phyloP scores from a whole-genome alignment of 1,139 yeast genomes.

The Waltiozyma sp. region DNA sequence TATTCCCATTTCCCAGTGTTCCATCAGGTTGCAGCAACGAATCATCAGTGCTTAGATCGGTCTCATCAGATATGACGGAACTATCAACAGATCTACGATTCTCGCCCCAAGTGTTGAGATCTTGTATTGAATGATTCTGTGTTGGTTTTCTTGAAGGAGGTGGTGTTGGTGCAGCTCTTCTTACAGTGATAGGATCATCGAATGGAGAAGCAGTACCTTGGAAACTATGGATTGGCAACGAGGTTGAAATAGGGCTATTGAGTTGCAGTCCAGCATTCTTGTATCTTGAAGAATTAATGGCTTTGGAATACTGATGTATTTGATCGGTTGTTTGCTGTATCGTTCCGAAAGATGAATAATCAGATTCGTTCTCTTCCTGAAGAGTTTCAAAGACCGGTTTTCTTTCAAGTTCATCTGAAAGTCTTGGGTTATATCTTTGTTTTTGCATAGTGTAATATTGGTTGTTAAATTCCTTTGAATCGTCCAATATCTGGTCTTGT shows the following conservation, averaged over 20 bases:
- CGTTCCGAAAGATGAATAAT: not conserved
- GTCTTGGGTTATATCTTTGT: not conserved
- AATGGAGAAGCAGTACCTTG: not conserved
- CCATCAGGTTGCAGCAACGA: conserved; percentile 1
- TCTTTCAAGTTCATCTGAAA: not conserved
- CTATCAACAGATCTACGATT: not conserved
- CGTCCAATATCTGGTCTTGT: conserved; percentile 1
- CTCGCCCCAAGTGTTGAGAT: not conserved
- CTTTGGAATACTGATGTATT: not conserved
- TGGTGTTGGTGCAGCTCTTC: not conserved
- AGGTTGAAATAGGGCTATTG: not conserved
- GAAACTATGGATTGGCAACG: conserved; percentile 2
- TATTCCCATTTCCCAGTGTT: not conserved
- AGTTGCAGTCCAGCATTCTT: conserved; percentile 2
- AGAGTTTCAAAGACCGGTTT: conserved; percentile 12
- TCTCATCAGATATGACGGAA: not conserved
- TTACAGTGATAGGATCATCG: not conserved
- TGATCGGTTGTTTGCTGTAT: not conserved
- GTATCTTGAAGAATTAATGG: conserved; percentile 1
- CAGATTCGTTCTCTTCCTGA: conserved; percentile 11
- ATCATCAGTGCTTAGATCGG: conserved; percentile 2
- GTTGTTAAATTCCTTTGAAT: not conserved
- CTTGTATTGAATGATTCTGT: not conserved
- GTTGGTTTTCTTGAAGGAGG: not conserved
- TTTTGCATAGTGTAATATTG: not conserved